Evolutionary conservation across 2,329 filamentous ascomycete species (phyloP).

Genomic region (Aspergillus versicolor): DNA sequence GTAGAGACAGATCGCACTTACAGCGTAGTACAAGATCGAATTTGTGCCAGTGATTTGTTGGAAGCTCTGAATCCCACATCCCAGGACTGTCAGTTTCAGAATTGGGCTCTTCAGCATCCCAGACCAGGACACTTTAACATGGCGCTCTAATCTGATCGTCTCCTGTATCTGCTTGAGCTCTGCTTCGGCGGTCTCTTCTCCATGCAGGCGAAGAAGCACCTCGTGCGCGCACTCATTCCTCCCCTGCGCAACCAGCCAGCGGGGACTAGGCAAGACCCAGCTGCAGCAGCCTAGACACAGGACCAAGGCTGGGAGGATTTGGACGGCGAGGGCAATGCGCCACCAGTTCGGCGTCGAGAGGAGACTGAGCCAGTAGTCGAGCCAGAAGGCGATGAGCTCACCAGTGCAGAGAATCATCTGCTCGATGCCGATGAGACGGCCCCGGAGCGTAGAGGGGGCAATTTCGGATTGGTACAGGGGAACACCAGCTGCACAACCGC

Average conservation of each 20-base stretch:
- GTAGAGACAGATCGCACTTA: neutral
- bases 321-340: slow-evolving; percentile 20
- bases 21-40: slow-evolving; percentile 21
- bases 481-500: slow-evolving; percentile 17
- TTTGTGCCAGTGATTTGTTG: slow-evolving; percentile 22
- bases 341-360: slow-evolving; percentile 19
- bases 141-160: slow-evolving; percentile 1
- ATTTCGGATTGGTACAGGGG: slow-evolving; percentile 23
- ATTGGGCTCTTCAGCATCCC: neutral
- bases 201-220: slow-evolving; percentile 20
- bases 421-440: slow-evolving; percentile 15
- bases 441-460: slow-evolving; percentile 17
- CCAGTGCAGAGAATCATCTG: slow-evolving; percentile 19
- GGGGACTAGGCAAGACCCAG: slow-evolving; percentile 18
- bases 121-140: slow-evolving; percentile 4
- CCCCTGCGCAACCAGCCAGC: slow-evolving; percentile 21
- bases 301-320: slow-evolving; percentile 18
- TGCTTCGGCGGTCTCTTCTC: slow-evolving; percentile 14
- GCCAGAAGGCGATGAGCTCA: slow-evolving; percentile 20
- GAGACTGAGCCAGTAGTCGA: slow-evolving; percentile 18
- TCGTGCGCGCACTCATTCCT: slow-evolving; percentile 20
- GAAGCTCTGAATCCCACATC: slow-evolving; percentile 20
- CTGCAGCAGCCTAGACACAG: slow-evolving; percentile 11
- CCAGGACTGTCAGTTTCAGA: slow-evolving; percentile 15
- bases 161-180: slow-evolving; percentile 19